Evolutionary conservation across 345 rosid species (phyloP).

Genomic region (Moricandia arvensis): DNA sequence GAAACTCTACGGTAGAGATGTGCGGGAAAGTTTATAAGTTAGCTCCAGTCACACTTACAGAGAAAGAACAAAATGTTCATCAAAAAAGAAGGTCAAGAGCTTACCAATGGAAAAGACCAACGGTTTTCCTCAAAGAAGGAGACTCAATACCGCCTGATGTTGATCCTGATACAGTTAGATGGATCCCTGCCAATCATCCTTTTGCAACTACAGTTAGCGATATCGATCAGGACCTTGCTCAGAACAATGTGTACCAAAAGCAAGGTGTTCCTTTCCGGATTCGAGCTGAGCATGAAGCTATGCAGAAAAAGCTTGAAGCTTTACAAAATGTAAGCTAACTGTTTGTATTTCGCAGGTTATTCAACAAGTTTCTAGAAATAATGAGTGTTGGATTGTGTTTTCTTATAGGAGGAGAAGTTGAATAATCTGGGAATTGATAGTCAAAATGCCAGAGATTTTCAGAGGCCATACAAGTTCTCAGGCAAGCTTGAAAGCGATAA

Average conservation of each 20-base stretch:
- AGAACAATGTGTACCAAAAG: constrained; percentile 85
- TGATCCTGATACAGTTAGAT: constrained; percentile 86
- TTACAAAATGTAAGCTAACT: constrained; percentile 61
- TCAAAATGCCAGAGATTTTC: constrained; percentile 66
- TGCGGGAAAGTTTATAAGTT: constrained; percentile 84
- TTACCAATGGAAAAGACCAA: constrained; percentile 92
- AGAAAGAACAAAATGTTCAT: constrained; percentile 71
- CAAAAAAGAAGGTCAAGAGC: constrained; percentile 94
- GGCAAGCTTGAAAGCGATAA: constrained; percentile 41
- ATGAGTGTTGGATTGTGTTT: constrained; percentile 16
- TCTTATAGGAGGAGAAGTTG: constrained; percentile 74
- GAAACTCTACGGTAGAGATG: constrained; percentile 80
- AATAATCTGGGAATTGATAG: constrained; percentile 60
- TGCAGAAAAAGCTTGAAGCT: constrained; percentile 81
- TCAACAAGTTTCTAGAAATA: background rate
- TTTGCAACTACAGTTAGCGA: constrained; percentile 90
- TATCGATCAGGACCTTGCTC: constrained; percentile 87
- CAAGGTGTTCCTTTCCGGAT: constrained; percentile 92
- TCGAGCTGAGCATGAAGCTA: constrained; percentile 87
- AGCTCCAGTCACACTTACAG: constrained; percentile 83
- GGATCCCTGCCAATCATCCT: constrained; percentile 98
- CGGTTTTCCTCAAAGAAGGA: constrained; percentile 87
- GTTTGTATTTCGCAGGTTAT: background rate
- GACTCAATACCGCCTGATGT: constrained; percentile 81
- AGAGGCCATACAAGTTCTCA: constrained; percentile 65